A percentile compares a stretch with the other conserved stretches of the same genome.
Conservation (phyloP, 176 grass and related monocot species). For the Phoenix roebelenii region DNA sequence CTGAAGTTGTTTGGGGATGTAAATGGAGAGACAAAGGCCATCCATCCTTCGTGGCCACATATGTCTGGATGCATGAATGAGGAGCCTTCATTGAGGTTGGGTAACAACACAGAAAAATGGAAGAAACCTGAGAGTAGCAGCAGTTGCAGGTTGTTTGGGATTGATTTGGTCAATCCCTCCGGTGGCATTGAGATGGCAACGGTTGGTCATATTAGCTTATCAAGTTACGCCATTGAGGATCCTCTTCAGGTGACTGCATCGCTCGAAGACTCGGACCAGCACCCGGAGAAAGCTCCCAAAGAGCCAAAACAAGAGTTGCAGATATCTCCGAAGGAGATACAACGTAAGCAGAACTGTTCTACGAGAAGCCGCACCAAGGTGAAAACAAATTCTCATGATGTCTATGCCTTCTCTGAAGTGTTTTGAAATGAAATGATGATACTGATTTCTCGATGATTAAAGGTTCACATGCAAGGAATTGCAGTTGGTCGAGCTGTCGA, state of each 20-base stretch:
- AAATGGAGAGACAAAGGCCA: conserved; percentile 7
- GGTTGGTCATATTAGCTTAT: neutral
- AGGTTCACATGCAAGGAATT: conserved; percentile 95
- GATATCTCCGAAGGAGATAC: conserved; percentile 28
- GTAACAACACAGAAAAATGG: neutral
- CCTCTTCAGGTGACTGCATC: neutral
- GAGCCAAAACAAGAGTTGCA: conserved; percentile 12
- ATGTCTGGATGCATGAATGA: conserved; percentile 6
- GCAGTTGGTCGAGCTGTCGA: conserved; percentile 70
- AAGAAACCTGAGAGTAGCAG: neutral
- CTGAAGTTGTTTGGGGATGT: conserved; percentile 15
- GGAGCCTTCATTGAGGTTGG: conserved; percentile 2
- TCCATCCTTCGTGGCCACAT: conserved; percentile 12
- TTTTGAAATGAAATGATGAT: neutral
- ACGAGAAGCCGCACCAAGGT: conserved; percentile 35
- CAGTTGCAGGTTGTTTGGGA: conserved; percentile 10
- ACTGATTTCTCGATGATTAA: neutral
- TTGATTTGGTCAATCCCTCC: conserved; percentile 14
- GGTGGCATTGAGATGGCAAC: neutral
- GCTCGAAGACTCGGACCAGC: conserved; percentile 11
- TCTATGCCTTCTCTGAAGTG: neutral
- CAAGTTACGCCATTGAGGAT: conserved; percentile 14
- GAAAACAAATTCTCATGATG: neutral
- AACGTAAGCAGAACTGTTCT: conserved; percentile 24
- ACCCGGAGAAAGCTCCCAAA: conserved; percentile 10